These are phyloP conservation scores for Acidomyces sp. DNA, from an alignment of 495 filamentous ascomycete genomes.

Conservation along the genomic window DNA sequence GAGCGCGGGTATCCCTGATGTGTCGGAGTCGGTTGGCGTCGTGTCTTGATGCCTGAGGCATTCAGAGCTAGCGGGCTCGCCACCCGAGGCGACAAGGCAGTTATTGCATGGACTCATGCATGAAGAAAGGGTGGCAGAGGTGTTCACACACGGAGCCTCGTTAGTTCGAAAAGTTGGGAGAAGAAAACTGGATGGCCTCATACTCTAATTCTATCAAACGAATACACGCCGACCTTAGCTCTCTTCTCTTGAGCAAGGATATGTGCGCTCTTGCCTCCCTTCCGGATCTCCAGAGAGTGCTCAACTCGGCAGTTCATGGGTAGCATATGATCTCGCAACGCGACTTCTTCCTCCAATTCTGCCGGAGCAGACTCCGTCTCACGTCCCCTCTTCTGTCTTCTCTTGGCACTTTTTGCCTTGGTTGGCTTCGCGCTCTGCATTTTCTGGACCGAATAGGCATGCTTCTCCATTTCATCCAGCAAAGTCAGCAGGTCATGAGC, in stretches of 20 bases:
- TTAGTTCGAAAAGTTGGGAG: too few species aligned
- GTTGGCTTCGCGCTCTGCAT: not conserved
- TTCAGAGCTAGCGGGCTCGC: too few species aligned
- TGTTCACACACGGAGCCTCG: too few species aligned
- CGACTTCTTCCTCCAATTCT: not conserved
- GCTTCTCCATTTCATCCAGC: constrained; percentile 13
- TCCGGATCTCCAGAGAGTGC: not conserved
- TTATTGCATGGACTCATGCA: too few species aligned
- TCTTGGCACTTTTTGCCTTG: not conserved
- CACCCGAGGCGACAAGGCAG: too few species aligned
- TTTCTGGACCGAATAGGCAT: not conserved
- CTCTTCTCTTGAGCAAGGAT: constrained; percentile 10
- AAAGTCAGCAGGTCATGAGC: constrained; percentile 1
- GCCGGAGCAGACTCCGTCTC: not conserved
- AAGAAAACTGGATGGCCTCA: constrained; percentile 5
- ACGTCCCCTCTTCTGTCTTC: not conserved
- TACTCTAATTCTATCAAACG: constrained; percentile 19
- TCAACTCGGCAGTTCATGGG: constrained; percentile 7
- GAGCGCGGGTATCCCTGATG: too few species aligned
- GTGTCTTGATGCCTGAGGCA: too few species aligned
- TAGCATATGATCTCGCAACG: not conserved
- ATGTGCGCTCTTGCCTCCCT: constrained; percentile 2
- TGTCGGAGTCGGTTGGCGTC: too few species aligned
- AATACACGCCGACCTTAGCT: constrained; percentile 13
- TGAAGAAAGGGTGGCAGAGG: too few species aligned